Evolutionary conservation across 2,329 filamentous ascomycete species (phyloP).

Genomic region (Grosmannia serpens): DNA sequence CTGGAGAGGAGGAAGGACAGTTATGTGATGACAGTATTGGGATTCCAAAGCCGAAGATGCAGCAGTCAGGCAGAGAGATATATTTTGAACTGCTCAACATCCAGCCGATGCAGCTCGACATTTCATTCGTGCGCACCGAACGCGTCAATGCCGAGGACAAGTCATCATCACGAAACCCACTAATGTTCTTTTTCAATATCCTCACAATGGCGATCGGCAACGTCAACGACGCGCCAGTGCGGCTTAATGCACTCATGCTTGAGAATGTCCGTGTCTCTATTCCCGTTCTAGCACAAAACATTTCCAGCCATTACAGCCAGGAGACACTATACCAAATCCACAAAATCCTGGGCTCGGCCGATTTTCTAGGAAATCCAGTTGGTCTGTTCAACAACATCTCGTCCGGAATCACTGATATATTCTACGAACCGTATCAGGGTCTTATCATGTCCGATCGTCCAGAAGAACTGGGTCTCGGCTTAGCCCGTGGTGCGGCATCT

Average conservation of each 20-base stretch:
- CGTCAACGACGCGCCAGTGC: conserved; percentile 92
- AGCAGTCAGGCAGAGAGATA: conserved; percentile 80
- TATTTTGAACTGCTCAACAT: conserved; percentile 97
- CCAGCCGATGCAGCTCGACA: conserved; percentile 94
- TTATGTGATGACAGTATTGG: conserved; percentile 84
- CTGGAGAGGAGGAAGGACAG: conserved; percentile 64
- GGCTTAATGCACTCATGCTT: conserved; percentile 84
- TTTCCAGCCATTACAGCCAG: conserved; percentile 92
- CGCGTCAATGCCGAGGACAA: conserved; percentile 94
- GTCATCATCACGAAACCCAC: conserved; percentile 75
- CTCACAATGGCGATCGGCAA: conserved; percentile 99
- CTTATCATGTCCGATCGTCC: conserved; percentile 92
- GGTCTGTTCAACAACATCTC: conserved; percentile 97
- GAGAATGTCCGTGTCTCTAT: conserved; percentile 92
- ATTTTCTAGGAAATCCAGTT: conserved; percentile 95
- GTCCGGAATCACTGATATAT: conserved; percentile 93
- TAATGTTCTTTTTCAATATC: conserved; percentile 98
- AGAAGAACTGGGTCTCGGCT: conserved; percentile 87
- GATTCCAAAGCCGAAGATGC: conserved; percentile 80
- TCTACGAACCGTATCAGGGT: conserved; percentile 96
- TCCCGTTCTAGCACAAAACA: conserved; percentile 69
- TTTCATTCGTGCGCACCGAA: conserved; percentile 95
- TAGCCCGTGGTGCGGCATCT: conserved; percentile 90
- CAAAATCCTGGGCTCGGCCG: conserved; percentile 91
- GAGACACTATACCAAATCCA: conserved; percentile 93